phyloP scores from a whole-genome alignment of 1,139 yeast genomes.

The Suhomyces kunorum region DNA sequence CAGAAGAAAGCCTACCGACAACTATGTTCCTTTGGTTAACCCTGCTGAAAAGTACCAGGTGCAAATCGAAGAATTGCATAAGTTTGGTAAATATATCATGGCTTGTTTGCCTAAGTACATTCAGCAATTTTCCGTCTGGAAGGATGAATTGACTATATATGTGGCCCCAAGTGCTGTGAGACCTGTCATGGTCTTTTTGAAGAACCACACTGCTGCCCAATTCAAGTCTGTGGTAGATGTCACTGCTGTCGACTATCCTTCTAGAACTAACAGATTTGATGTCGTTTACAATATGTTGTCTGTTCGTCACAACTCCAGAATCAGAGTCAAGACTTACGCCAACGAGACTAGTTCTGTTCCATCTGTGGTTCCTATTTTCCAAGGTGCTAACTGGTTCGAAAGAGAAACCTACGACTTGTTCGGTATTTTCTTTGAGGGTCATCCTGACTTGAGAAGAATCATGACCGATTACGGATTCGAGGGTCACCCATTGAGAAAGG shows the following conservation, averaged over 20 bases:
- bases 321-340: constrained; percentile 87
- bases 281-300: constrained; percentile 82
- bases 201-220: constrained; percentile 79
- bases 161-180: constrained; percentile 75
- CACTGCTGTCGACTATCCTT: constrained; percentile 86
- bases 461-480: constrained; percentile 92
- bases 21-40: constrained; percentile 63
- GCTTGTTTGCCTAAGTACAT: constrained; percentile 78
- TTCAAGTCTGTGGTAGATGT: constrained; percentile 78
- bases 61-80: constrained; percentile 73
- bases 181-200: constrained; percentile 69
- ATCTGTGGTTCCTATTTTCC: constrained; percentile 64
- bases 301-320: constrained; percentile 82
- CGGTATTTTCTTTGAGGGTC: constrained; percentile 85
- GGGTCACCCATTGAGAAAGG: constrained; percentile 90
- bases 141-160: constrained; percentile 78
- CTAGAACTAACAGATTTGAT: constrained; percentile 81
- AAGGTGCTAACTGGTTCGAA: constrained; percentile 90
- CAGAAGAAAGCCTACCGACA: constrained; percentile 38
- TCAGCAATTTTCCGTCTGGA: constrained; percentile 88
- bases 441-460: constrained; percentile 87
- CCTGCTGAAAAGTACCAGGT: constrained; percentile 77
- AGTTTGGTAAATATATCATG: constrained; percentile 79
- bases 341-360: constrained; percentile 84
- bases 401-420: constrained; percentile 86